Evolutionary conservation across 1,139 yeast genomes (phyloP), one percentile per base, ranked within the genome.

Genomic region (Debaryomyces subglobosus): DNA sequence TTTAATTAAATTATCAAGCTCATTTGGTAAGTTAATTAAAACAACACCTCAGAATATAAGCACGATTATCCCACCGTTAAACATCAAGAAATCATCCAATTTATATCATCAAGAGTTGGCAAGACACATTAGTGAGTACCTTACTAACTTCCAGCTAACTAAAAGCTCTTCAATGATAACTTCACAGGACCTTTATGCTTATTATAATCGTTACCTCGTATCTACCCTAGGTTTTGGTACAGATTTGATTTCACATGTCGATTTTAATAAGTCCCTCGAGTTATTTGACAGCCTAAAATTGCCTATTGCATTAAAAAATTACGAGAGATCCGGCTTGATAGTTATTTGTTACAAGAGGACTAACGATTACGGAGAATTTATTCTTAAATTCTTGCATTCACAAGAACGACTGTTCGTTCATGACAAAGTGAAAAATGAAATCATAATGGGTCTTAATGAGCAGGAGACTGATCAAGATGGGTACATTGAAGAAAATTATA

Each of bases 1-100:
- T 49, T 78, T 92, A 44, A 81, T 86, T 39, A 72, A 75, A 40
- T 66, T 91, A 29, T 65, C 86, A 23, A 72, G 76, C 44, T 68
- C 81, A 39, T 77, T 82, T 64, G 72, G 78, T 56, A 53, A 68
- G 12, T 52, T 71, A 9, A 53, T 69, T 6, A 67, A 64, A 47
- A 53, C 46, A 42, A 41, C 29, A 35, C 45, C 45, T 33, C 44
- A 32, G 45, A 52, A 45, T 18, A 27, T 41, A 16, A 40, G 18
- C 23, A 27, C 39, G 13, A 54, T 60, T 2, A 62, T 69, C 4
- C 71, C 77, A 1, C 70, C 68, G 5, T 58, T 72, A n/a, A 64
- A 59, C 23, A 67, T 72, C 33, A 64, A 57, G 25, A 65, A 62
- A 46, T 49, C 57, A 4, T 71, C 77, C 1, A 54, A 62, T 18